Evolutionary conservation across 106 monocot genomes (phyloP).

Genomic region (Xerophyta viscosa): DNA sequence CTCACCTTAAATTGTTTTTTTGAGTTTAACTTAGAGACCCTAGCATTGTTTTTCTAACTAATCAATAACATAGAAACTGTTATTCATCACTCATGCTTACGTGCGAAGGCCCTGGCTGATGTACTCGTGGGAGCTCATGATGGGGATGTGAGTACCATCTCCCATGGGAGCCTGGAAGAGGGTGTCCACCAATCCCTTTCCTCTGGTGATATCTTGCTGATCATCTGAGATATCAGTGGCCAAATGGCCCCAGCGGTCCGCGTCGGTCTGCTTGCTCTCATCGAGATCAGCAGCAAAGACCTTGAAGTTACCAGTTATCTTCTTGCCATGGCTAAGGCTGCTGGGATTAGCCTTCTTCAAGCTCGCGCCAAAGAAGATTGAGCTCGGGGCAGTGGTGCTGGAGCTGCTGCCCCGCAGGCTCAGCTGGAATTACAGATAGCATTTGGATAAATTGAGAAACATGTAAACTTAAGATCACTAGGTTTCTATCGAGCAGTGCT

Average conservation of each 20-base stretch:
- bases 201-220: constrained; percentile 59
- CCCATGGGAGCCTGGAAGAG: constrained; percentile 56
- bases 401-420: constrained; percentile 7
- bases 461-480: no score
- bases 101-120: constrained; percentile 38
- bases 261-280: constrained; percentile 39
- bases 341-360: constrained; percentile 20
- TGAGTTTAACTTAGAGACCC: no score
- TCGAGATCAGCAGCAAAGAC: constrained; percentile 33
- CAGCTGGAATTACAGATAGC: constrained; percentile 13
- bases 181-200: constrained; percentile 41
- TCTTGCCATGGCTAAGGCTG: constrained; percentile 17
- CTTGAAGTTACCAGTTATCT: constrained; percentile 19
- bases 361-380: constrained; percentile 29
- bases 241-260: constrained; percentile 33
- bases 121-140: constrained; percentile 54
- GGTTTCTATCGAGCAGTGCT: no score
- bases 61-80: no score
- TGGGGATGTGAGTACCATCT: constrained; percentile 34
- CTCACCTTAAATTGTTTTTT: no score
- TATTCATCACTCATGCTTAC: no score
- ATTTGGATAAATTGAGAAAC: no score
- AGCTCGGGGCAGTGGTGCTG: constrained; percentile 10
- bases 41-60: no score
- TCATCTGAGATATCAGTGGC: constrained; percentile 42